Evolutionary conservation across 2,329 filamentous ascomycete genomes (phyloP).

Genomic region (Malbranchea cinnamomea): DNA sequence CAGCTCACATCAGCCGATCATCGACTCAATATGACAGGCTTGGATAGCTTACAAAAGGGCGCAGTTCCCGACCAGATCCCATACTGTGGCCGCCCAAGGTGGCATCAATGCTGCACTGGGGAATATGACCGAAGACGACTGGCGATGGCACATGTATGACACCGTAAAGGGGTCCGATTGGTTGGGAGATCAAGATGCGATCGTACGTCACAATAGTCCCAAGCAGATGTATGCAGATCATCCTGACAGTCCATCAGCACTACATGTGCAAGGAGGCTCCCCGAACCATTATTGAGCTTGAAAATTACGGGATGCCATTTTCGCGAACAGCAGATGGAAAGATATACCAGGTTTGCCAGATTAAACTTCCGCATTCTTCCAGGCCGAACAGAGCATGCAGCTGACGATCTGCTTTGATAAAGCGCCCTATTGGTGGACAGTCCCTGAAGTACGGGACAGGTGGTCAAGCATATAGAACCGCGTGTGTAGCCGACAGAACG

Average conservation of each 20-base stretch:
- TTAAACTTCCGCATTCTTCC: background rate
- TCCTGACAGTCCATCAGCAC: constrained; percentile 34
- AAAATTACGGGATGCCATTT: constrained; percentile 96
- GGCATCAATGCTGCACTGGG: constrained; percentile 35
- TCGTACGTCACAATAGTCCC: constrained; percentile 24
- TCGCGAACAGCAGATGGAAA: constrained; percentile 72
- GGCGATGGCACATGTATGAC: constrained; percentile 99
- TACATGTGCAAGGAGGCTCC: constrained; percentile 97
- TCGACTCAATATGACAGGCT: no score
- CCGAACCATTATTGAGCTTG: constrained; percentile 80
- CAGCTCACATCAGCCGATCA: background rate
- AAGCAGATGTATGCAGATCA: background rate
- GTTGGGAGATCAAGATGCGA: constrained; percentile 93
- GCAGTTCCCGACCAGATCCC: constrained; percentile 13
- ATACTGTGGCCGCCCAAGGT: constrained; percentile 32
- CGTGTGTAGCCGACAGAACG: constrained; percentile 73
- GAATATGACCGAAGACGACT: constrained; percentile 90
- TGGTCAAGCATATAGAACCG: constrained; percentile 74
- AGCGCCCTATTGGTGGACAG: constrained; percentile 83
- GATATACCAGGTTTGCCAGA: constrained; percentile 8
- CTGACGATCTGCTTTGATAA: constrained; percentile 42
- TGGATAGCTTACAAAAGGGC: no score
- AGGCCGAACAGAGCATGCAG: background rate
- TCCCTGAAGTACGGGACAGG: constrained; percentile 78
- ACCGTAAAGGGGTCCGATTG: constrained; percentile 96